phyloP scores from a whole-genome alignment of 2,329 filamentous ascomycete species.

The Colletotrichum graminicola region DNA sequence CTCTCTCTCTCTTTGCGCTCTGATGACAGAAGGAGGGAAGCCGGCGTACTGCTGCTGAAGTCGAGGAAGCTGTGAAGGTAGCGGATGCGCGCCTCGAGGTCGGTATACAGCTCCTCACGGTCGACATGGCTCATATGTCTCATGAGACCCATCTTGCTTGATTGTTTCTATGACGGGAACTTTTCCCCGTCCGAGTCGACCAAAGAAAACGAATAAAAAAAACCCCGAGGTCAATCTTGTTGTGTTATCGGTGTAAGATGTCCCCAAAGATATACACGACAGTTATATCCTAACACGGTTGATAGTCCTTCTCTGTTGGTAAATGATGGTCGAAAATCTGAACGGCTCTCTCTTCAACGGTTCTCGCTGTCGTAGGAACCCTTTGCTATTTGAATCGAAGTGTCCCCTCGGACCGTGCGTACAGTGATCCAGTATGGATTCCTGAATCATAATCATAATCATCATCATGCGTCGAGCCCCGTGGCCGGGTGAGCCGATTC shows the following conservation, averaged over 20 bases:
- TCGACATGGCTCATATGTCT: conserved; percentile 70
- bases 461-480: conserved; percentile 39
- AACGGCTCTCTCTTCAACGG: background rate
- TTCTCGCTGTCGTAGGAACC: background rate
- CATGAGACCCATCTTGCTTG: conserved; percentile 35
- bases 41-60: conserved; percentile 74
- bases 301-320: background rate
- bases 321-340: background rate
- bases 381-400: conserved; percentile 36
- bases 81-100: conserved; percentile 75
- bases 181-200: background rate
- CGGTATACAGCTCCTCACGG: conserved; percentile 78
- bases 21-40: background rate
- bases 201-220: too few relatives aligned
- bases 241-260: background rate
- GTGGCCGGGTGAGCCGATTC: conserved; percentile 8
- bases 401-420: too few relatives aligned
- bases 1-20: too few relatives aligned
- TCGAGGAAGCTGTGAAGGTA: conserved; percentile 84
- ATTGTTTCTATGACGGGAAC: background rate
- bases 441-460: background rate
- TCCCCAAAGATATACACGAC: background rate
- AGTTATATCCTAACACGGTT: background rate
- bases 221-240: background rate
- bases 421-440: background rate